Conservation (phyloP, 1,284 basidiomycete genomes). For the Tylopilus orsonianus region DNA sequence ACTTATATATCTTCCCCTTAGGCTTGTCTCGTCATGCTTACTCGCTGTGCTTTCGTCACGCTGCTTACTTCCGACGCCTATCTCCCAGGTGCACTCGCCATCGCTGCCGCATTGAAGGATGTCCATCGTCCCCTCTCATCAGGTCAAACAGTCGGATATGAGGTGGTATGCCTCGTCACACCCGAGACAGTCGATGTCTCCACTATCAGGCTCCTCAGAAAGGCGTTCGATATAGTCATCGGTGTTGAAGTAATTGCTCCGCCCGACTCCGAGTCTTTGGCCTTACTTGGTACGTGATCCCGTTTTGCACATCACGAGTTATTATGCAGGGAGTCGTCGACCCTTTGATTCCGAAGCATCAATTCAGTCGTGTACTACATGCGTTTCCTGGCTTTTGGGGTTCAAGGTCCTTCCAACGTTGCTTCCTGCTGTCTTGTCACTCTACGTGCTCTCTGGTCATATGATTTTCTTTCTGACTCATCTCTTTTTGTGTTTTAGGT, state of each 20-base stretch:
- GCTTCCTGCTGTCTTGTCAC: constrained; percentile 21
- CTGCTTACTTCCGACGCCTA: constrained; percentile 90
- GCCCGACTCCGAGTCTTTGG: constrained; percentile 60
- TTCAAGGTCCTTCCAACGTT: constrained; percentile 17
- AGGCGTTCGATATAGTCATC: constrained; percentile 82
- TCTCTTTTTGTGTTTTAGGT: constrained; percentile 48
- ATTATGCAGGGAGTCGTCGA: not conserved
- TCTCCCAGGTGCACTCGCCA: constrained; percentile 87
- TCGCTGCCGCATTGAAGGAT: constrained; percentile 81
- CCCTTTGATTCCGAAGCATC: constrained; percentile 1
- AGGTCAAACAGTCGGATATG: constrained; percentile 64
- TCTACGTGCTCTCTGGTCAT: constrained; percentile 2
- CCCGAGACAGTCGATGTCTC: constrained; percentile 90
- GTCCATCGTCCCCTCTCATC: constrained; percentile 62
- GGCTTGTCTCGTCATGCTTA: constrained; percentile 46
- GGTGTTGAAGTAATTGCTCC: constrained; percentile 87
- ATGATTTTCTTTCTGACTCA: constrained; percentile 20
- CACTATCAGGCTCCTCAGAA: constrained; percentile 78
- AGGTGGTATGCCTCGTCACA: constrained; percentile 91
- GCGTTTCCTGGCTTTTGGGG: constrained; percentile 6
- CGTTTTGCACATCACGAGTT: constrained; percentile 1
- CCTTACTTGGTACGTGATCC: constrained; percentile 70
- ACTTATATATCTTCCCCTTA: constrained; percentile 22
- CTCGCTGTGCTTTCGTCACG: constrained; percentile 80
- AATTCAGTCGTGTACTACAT: constrained; percentile 7